A percentile compares a stretch with the other conserved stretches of the same genome.
Evolutionary conservation across 2,329 filamentous ascomycete genomes (phyloP).

Genomic region (Dactylellina sp.): DNA sequence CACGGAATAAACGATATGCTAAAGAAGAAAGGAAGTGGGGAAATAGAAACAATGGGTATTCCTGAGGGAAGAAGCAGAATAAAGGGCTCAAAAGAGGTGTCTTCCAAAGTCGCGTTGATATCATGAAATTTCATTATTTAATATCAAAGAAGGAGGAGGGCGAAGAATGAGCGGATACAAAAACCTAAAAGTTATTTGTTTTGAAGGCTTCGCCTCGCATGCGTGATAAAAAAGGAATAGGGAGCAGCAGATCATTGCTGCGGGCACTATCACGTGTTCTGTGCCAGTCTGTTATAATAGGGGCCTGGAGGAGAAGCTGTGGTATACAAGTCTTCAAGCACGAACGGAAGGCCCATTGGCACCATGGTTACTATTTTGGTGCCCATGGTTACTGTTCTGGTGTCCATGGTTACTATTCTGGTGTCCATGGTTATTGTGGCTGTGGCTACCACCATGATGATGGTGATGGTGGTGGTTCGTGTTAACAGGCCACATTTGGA

Average conservation of each 20-base stretch:
- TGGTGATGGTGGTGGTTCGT: slow-evolving; percentile 34
- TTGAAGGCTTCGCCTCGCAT: slow-evolving; percentile 38
- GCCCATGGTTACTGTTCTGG: slow-evolving; percentile 69
- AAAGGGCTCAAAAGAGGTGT: slow-evolving; percentile 33
- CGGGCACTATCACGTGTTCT: slow-evolving; percentile 9
- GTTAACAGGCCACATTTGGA: slow-evolving; percentile 52
- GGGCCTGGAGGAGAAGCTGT: slow-evolving; percentile 1
- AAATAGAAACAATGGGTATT: slow-evolving; percentile 48
- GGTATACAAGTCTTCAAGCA: slow-evolving; percentile 11
- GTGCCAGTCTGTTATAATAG: slow-evolving; percentile 24
- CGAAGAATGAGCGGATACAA: slow-evolving; percentile 40
- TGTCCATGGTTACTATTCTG: no score
- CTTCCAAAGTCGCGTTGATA: slow-evolving; percentile 25
- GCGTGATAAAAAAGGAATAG: slow-evolving; percentile 37
- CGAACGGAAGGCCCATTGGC: slow-evolving; percentile 45
- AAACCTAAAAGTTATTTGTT: slow-evolving; percentile 42
- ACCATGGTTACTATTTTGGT: slow-evolving; percentile 59
- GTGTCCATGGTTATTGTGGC: slow-evolving; percentile 69
- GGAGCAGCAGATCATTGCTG: slow-evolving; percentile 21
- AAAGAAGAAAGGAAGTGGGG: slow-evolving; percentile 17
- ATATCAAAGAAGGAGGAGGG: slow-evolving; percentile 42
- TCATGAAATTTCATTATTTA: slow-evolving; percentile 57
- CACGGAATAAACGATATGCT: slow-evolving; percentile 53
- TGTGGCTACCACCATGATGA: slow-evolving; percentile 63
- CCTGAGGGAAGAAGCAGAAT: slow-evolving; percentile 42